Conservation (phyloP, 495 filamentous ascomycete genomes). For the Talaromyces borbonicus region DNA sequence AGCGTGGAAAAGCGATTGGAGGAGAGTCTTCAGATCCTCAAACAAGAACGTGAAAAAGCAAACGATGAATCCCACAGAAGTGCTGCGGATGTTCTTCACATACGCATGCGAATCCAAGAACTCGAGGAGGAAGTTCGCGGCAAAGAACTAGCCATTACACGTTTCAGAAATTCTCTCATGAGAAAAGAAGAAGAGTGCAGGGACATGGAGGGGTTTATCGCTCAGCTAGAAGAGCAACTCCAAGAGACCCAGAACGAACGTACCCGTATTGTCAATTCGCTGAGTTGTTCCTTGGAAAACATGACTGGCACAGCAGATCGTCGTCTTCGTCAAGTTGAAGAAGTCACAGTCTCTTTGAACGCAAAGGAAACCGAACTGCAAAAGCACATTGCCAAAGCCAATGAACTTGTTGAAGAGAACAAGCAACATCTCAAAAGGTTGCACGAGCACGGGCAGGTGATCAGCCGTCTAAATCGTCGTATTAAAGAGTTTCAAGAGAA, state of each 20-base stretch:
- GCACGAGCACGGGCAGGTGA: constrained; percentile 30
- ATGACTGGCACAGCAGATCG: not conserved
- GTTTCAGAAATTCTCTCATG: constrained; percentile 50
- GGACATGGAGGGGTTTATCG: constrained; percentile 17
- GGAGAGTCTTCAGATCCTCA: constrained; percentile 25
- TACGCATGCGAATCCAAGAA: constrained; percentile 34
- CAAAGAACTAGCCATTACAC: constrained; percentile 46
- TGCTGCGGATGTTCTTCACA: constrained; percentile 36
- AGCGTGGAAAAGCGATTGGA: no score
- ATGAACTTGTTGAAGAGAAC: constrained; percentile 10
- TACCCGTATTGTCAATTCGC: no score
- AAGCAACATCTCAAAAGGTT: not conserved
- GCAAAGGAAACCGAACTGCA: constrained; percentile 12
- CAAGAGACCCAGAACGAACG: constrained; percentile 1
- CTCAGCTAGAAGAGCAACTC: constrained; percentile 20
- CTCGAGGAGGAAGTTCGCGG: constrained; percentile 45
- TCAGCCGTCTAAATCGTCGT: constrained; percentile 28
- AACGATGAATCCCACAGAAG: constrained; percentile 47
- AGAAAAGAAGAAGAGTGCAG: constrained; percentile 55
- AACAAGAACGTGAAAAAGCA: constrained; percentile 33
- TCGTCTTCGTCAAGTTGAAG: not conserved
- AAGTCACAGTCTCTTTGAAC: not conserved
- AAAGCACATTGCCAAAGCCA: constrained; percentile 27
- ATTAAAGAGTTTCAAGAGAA: constrained; percentile 30
- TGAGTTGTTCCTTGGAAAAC: no score